These are phyloP conservation scores for Kwoniella heveanensis DNA, from an alignment of 768 basidiomycete species.

Conservation along the genomic window DNA sequence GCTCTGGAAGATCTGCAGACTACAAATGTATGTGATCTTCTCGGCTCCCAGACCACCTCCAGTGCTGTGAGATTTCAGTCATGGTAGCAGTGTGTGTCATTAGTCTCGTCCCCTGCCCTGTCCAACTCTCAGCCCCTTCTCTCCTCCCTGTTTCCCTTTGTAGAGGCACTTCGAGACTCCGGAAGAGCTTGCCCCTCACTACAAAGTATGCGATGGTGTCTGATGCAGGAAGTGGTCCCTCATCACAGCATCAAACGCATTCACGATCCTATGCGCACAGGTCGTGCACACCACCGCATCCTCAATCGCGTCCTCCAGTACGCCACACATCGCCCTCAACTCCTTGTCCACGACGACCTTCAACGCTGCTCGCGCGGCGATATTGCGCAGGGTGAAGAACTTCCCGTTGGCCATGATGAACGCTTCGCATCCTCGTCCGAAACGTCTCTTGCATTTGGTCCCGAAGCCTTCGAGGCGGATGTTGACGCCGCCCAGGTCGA, in stretches of 20 bases:
- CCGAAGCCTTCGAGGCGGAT: conserved; percentile 18
- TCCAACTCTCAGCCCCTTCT: too few species aligned
- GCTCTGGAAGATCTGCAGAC: too few species aligned
- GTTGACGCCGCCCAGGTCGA: conserved; percentile 11
- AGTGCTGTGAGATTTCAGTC: too few species aligned
- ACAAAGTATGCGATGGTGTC: too few species aligned
- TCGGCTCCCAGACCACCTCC: too few species aligned
- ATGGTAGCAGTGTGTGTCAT: too few species aligned
- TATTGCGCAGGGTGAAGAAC: not conserved
- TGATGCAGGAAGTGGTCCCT: not conserved
- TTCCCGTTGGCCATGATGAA: not conserved
- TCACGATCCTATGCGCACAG: conserved; percentile 16
- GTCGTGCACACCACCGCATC: conserved; percentile 8
- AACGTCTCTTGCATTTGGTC: conserved; percentile 10
- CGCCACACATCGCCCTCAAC: not conserved
- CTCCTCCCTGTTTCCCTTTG: too few species aligned
- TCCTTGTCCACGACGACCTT: not conserved
- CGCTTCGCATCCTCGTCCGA: conserved; percentile 11
- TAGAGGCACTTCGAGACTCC: too few species aligned
- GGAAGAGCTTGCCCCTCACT: too few species aligned
- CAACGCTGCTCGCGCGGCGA: not conserved
- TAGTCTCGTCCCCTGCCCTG: too few species aligned
- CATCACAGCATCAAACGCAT: conserved; percentile 23
- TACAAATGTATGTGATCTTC: too few species aligned
- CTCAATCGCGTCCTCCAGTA: conserved; percentile 10